Evolutionary conservation across 148 eudicot species (phyloP).

Genomic region (Amaranthus palmeri): DNA sequence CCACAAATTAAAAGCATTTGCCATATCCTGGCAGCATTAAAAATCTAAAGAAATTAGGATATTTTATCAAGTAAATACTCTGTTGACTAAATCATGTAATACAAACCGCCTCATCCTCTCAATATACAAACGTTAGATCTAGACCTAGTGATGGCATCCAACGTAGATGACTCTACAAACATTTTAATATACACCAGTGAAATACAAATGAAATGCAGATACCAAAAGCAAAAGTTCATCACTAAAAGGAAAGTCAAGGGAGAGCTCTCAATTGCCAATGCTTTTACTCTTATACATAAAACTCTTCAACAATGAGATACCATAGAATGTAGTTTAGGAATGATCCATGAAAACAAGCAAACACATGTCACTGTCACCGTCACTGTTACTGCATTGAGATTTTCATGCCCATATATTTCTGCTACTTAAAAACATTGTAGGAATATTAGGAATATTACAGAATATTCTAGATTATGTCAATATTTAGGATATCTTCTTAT

Average conservation of each 20-base stretch:
- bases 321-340: background rate
- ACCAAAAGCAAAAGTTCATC: background rate
- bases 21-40: background rate
- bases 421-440: too few species aligned
- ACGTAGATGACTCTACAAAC: background rate
- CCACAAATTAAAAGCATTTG: background rate
- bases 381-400: background rate
- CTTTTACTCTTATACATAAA: background rate
- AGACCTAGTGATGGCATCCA: background rate
- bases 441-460: too few species aligned
- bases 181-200: background rate
- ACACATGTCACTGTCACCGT: background rate
- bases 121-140: background rate
- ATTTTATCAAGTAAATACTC: background rate
- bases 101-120: background rate
- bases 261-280: background rate
- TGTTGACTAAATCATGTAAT: background rate
- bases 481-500: too few species aligned
- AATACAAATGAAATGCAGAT: background rate
- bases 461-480: too few species aligned
- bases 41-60: background rate
- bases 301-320: background rate
- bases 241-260: background rate
- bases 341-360: background rate
- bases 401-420: too few species aligned